Evolutionary conservation across 2,329 filamentous ascomycete genomes (phyloP).

Genomic region (Plectosphaerella sp.): DNA sequence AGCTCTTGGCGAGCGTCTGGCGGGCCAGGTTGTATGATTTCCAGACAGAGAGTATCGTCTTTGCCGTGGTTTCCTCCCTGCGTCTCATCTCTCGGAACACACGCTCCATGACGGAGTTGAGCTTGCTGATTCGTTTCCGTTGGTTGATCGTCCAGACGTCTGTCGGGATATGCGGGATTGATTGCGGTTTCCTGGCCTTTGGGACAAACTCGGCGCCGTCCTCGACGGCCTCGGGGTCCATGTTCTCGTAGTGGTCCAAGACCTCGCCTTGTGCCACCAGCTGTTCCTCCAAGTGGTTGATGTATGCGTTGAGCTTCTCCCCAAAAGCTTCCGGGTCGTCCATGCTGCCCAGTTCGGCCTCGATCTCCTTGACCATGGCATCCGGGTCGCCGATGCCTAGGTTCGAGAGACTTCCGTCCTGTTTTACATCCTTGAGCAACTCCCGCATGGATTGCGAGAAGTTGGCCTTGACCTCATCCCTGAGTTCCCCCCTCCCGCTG

Average conservation of each 20-base stretch:
- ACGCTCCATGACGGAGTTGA: slow-evolving; percentile 26
- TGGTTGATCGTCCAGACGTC: slow-evolving; percentile 31
- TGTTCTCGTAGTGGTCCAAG: slow-evolving; percentile 7
- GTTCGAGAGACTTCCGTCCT: slow-evolving; percentile 14
- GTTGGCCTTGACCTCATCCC: slow-evolving; percentile 20
- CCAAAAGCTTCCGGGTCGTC: slow-evolving; percentile 29
- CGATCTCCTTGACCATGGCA: slow-evolving; percentile 28
- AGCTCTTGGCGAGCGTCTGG: slow-evolving; percentile 35
- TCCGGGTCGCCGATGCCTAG: slow-evolving; percentile 42
- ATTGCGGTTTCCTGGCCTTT: slow-evolving; percentile 3
- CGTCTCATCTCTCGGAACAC: slow-evolving; percentile 22
- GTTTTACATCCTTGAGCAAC: slow-evolving; percentile 21
- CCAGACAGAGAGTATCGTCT: slow-evolving; percentile 38
- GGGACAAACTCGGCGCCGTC: slow-evolving; percentile 13
- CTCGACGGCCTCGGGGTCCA: slow-evolving; percentile 10
- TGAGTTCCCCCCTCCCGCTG: slow-evolving; percentile 21
- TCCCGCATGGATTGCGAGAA: slow-evolving; percentile 17
- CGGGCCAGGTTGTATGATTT: slow-evolving; percentile 45
- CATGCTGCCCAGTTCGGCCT: slow-evolving; percentile 6
- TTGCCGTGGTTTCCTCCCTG: slow-evolving; percentile 16
- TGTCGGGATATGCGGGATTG: slow-evolving; percentile 29
- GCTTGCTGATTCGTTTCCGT: slow-evolving; percentile 29
- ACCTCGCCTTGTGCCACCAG: slow-evolving; percentile 10
- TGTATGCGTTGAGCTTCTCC: slow-evolving; percentile 27
- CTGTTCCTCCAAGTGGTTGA: slow-evolving; percentile 23